Evolutionary conservation across 2,329 filamentous ascomycete species (phyloP).

Genomic region (Pyrenophora seminiperda): DNA sequence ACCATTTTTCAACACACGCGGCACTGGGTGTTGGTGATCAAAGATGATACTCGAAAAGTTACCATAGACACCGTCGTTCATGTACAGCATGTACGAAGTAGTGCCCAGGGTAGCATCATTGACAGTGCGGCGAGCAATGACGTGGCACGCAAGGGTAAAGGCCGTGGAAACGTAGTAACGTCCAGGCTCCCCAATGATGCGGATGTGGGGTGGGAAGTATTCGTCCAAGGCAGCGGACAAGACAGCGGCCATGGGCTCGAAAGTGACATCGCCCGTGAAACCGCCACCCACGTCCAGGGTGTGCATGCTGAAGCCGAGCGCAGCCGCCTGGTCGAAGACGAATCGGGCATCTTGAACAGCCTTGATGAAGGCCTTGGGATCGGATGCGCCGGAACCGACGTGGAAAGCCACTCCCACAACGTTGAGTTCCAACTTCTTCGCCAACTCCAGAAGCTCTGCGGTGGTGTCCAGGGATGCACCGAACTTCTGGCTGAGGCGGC

Average conservation of each 20-base stretch:
- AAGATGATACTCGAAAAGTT: conserved; percentile 99
- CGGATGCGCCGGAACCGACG: conserved; percentile 92
- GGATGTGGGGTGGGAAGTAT: conserved; percentile 82
- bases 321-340: conserved; percentile 84
- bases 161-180: conserved; percentile 94
- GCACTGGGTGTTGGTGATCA: conserved; percentile 90
- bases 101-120: conserved; percentile 68
- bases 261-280: conserved; percentile 88
- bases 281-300: conserved; percentile 94
- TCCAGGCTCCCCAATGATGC: conserved; percentile 93
- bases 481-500: conserved; percentile 96
- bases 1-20: conserved; percentile 74
- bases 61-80: conserved; percentile 97
- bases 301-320: conserved; percentile 78
- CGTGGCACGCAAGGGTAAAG: conserved; percentile 92
- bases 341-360: conserved; percentile 85
- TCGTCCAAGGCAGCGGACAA: conserved; percentile 80
- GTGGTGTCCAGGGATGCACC: conserved; percentile 87
- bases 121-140: conserved; percentile 93
- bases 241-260: conserved; percentile 85
- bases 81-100: conserved; percentile 91
- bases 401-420: conserved; percentile 98
- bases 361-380: conserved; percentile 88
- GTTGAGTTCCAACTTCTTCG: conserved; percentile 81
- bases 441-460: conserved; percentile 75